Conservation (phyloP, 768 basidiomycete species). For the Gelatoporia subvermispora region DNA sequence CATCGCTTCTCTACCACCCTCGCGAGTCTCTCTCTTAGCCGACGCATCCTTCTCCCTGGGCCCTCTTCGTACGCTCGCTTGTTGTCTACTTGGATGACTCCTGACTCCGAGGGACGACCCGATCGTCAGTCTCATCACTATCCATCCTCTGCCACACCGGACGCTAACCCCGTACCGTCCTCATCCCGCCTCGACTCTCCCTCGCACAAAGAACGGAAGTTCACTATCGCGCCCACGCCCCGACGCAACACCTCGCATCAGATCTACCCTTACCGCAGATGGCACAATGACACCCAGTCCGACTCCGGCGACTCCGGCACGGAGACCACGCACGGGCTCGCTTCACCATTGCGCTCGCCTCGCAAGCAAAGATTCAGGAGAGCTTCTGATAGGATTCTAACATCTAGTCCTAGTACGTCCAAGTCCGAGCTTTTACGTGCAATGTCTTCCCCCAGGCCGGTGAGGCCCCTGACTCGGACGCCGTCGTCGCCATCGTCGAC, state of each 20-base stretch:
- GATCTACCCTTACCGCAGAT: slow-evolving; percentile 24
- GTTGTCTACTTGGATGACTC: slow-evolving; percentile 15
- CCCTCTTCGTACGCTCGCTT: slow-evolving; percentile 1
- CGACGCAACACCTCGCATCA: slow-evolving; percentile 19
- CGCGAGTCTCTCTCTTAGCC: slow-evolving; percentile 7
- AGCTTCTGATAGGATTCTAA: slow-evolving; percentile 26
- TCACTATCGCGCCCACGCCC: slow-evolving; percentile 18
- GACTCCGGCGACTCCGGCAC: slow-evolving; percentile 45
- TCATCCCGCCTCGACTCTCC: slow-evolving; percentile 31
- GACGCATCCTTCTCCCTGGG: not conserved
- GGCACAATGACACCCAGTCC: slow-evolving; percentile 17
- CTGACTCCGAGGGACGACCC: slow-evolving; percentile 17
- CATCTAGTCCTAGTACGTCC: slow-evolving; percentile 27
- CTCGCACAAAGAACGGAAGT: slow-evolving; percentile 21
- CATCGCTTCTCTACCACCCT: slow-evolving; percentile 9
- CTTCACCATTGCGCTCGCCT: slow-evolving; percentile 23
- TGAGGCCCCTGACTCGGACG: slow-evolving; percentile 18
- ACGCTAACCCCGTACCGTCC: slow-evolving; percentile 34
- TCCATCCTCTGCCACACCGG: slow-evolving; percentile 46
- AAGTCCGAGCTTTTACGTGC: slow-evolving; percentile 18
- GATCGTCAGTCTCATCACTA: slow-evolving; percentile 26
- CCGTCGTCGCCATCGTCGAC: slow-evolving; percentile 17
- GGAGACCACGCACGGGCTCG: slow-evolving; percentile 31
- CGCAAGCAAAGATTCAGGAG: slow-evolving; percentile 17
- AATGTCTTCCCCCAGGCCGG: slow-evolving; percentile 11